Conservation (phyloP, 129 eudicot species). For the Gnaphalium uliginosum region DNA sequence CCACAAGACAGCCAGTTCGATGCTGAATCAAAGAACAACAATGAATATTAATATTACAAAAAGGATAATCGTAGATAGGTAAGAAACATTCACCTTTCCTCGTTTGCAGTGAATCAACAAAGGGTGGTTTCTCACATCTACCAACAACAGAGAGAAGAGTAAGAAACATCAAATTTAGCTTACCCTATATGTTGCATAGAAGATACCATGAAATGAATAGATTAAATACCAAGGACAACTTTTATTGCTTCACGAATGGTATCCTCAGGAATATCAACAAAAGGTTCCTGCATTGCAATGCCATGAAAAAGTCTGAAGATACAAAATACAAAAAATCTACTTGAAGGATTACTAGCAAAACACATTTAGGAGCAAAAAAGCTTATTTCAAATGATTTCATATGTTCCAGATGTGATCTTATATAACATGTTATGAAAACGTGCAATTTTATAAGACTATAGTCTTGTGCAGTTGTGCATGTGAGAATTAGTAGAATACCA, state of each 20-base stretch:
- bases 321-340: neutral
- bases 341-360: neutral
- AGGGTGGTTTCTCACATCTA: slow-evolving; percentile 89
- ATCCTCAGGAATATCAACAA: slow-evolving; percentile 87
- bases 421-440: too few species aligned
- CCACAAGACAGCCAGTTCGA: slow-evolving; percentile 90
- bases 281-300: slow-evolving; percentile 58
- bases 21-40: slow-evolving; percentile 48
- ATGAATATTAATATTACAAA: neutral
- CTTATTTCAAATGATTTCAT: too few species aligned
- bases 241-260: slow-evolving; percentile 81
- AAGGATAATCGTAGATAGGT: neutral
- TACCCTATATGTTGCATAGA: slow-evolving; percentile 8
- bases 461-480: too few species aligned
- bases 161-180: neutral
- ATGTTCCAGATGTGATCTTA: too few species aligned
- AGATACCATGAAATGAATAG: neutral
- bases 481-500: too few species aligned
- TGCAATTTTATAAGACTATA: too few species aligned
- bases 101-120: slow-evolving; percentile 88
- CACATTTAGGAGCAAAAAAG: neutral
- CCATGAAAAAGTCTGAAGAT: neutral
- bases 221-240: slow-evolving; percentile 63
- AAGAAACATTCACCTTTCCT: slow-evolving; percentile 60
- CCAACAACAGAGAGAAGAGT: slow-evolving; percentile 14